Conservation (phyloP, 2,329 filamentous ascomycete species). For the Rutstroemia sp. region DNA sequence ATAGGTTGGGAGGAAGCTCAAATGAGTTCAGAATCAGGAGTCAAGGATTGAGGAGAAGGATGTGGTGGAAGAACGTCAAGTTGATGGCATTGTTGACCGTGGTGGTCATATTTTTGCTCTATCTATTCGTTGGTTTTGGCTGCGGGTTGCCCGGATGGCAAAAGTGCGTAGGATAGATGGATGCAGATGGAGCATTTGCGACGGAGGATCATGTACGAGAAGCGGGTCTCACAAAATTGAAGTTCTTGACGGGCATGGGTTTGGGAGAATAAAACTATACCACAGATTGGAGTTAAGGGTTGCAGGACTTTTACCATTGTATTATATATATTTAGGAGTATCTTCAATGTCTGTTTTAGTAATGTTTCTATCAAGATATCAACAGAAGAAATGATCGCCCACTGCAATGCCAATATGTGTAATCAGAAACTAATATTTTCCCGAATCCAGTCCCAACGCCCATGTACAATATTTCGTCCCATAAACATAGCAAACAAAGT, state of each 20-base stretch:
- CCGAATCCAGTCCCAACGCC: background rate
- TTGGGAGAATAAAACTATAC: constrained; percentile 11
- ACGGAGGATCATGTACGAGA: background rate
- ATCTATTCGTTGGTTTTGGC: constrained; percentile 64
- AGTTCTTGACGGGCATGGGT: background rate
- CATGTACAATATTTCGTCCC: background rate
- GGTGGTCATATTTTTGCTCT: constrained; percentile 65
- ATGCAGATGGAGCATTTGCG: background rate
- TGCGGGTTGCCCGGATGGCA: constrained; percentile 56
- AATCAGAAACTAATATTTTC: background rate
- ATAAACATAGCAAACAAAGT: background rate
- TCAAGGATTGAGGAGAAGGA: constrained; percentile 76
- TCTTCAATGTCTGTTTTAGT: too few species aligned
- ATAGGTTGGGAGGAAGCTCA: constrained; percentile 79
- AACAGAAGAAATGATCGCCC: too few species aligned
- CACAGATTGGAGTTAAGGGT: constrained; percentile 6
- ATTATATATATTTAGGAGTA: background rate
- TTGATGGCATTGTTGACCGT: constrained; percentile 74
- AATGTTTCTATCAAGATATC: too few species aligned
- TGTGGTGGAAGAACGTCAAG: constrained; percentile 99
- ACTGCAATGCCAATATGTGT: background rate
- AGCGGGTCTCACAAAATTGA: background rate
- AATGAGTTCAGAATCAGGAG: constrained; percentile 85
- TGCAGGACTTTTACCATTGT: background rate
- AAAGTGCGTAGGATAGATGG: constrained; percentile 24